Evolutionary conservation across 2,329 filamentous ascomycete species (phyloP).

Genomic region (Aotearoamyces nothofagi): DNA sequence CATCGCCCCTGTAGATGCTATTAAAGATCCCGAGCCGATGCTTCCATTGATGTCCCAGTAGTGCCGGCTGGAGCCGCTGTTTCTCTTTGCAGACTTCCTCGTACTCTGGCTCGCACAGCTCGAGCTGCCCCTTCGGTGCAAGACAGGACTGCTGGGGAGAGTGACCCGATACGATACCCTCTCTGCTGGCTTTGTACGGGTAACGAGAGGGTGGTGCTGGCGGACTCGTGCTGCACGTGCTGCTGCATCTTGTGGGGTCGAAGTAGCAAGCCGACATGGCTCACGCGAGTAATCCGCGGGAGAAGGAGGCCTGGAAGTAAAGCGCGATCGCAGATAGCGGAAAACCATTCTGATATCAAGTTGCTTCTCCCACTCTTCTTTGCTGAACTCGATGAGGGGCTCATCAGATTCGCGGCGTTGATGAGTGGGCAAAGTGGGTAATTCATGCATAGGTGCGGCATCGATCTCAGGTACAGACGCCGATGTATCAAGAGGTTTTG

Average conservation of each 20-base stretch:
- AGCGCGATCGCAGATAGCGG: constrained; percentile 66
- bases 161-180: constrained; percentile 40
- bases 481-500: constrained; percentile 12
- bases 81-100: constrained; percentile 51
- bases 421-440: constrained; percentile 3
- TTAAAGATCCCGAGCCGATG: constrained; percentile 59
- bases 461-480: constrained; percentile 7
- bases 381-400: constrained; percentile 4
- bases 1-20: constrained; percentile 50
- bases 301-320: constrained; percentile 35
- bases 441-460: constrained; percentile 9
- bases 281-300: constrained; percentile 22
- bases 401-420: constrained; percentile 4
- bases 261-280: constrained; percentile 30
- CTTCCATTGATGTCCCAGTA: constrained; percentile 85
- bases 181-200: constrained; percentile 28
- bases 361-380: constrained; percentile 69
- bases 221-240: constrained; percentile 72
- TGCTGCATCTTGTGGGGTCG: constrained; percentile 46
- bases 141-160: constrained; percentile 32
- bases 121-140: constrained; percentile 28
- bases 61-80: constrained; percentile 60
- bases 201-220: constrained; percentile 78
- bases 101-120: constrained; percentile 86
- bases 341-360: constrained; percentile 88